phyloP scores from a whole-genome alignment of 306 rosid species.

The Mimosa bimucronata region DNA sequence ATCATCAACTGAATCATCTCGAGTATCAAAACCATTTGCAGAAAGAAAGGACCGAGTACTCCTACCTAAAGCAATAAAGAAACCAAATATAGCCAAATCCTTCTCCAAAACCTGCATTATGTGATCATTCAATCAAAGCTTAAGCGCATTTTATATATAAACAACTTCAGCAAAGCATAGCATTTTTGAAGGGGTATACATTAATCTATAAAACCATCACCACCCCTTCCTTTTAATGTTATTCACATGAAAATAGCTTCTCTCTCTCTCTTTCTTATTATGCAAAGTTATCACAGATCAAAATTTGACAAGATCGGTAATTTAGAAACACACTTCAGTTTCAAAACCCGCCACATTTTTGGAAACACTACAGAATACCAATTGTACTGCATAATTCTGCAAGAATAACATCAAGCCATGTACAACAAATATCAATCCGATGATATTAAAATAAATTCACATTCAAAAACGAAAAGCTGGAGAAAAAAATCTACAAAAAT shows the following conservation, averaged over 20 bases:
- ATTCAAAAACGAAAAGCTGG: not conserved
- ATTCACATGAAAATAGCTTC: not conserved
- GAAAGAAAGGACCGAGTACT: constrained; percentile 76
- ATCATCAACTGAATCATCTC: constrained; percentile 73
- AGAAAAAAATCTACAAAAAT: constrained; percentile 1
- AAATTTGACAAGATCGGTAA: not conserved
- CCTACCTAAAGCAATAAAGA: constrained; percentile 96
- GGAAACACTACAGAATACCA: not conserved
- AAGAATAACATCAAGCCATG: not conserved
- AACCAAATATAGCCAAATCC: constrained; percentile 96
- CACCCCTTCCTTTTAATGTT: constrained; percentile 15
- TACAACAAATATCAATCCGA: constrained; percentile 28
- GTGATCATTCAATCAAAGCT: constrained; percentile 39
- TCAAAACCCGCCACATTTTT: constrained; percentile 6
- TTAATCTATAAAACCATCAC: constrained; percentile 21
- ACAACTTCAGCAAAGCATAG: constrained; percentile 13
- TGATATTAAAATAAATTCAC: constrained; percentile 18
- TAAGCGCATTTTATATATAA: constrained; percentile 2
- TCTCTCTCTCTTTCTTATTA: not conserved
- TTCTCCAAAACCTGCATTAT: constrained; percentile 88
- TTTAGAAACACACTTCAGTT: constrained; percentile 11
- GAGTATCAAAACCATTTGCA: constrained; percentile 73
- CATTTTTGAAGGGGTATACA: constrained; percentile 27
- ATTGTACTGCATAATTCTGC: not conserved
- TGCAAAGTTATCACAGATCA: not conserved